Percentiles rank a stretch among this genome's conserved stretches.
Conservation (phyloP, 75 land plant species). For the Cupressus sempervirens region DNA sequence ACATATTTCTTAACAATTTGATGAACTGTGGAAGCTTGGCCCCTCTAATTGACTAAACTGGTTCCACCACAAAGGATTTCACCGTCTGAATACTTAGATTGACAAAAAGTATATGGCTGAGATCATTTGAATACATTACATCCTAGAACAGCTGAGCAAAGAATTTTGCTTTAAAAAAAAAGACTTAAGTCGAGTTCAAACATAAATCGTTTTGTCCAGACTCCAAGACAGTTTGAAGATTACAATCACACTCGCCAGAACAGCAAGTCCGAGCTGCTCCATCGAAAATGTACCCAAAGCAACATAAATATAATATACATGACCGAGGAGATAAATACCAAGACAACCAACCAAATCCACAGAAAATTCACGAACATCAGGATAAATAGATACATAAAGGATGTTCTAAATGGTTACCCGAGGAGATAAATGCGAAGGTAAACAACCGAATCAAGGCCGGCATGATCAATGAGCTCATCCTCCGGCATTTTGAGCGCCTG, state of each 20-base stretch:
- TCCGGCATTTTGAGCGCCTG: constrained; percentile 68
- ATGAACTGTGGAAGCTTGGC: not conserved
- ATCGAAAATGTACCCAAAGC: not conserved
- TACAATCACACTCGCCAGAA: not conserved
- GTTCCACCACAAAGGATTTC: not conserved
- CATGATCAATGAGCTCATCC: constrained; percentile 61
- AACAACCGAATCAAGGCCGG: constrained; percentile 73
- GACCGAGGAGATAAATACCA: constrained; percentile 57
- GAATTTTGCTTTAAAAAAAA: not conserved
- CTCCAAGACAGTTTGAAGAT: not conserved
- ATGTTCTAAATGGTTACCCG: constrained; percentile 34
- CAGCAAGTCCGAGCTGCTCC: not conserved
- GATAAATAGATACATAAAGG: too few species aligned
- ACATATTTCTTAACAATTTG: not conserved
- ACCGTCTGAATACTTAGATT: not conserved
- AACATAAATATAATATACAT: not conserved
- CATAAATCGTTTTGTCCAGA: not conserved
- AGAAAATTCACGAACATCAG: constrained; percentile 10
- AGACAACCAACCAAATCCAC: constrained; percentile 47
- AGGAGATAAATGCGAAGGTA: constrained; percentile 55
- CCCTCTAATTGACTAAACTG: not conserved
- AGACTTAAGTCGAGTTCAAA: not conserved
- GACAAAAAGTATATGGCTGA: not conserved
- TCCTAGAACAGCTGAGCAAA: not conserved
- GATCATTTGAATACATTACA: not conserved